Conservation (phyloP, 768 basidiomycete genomes). For the Hericium erinaceus region DNA sequence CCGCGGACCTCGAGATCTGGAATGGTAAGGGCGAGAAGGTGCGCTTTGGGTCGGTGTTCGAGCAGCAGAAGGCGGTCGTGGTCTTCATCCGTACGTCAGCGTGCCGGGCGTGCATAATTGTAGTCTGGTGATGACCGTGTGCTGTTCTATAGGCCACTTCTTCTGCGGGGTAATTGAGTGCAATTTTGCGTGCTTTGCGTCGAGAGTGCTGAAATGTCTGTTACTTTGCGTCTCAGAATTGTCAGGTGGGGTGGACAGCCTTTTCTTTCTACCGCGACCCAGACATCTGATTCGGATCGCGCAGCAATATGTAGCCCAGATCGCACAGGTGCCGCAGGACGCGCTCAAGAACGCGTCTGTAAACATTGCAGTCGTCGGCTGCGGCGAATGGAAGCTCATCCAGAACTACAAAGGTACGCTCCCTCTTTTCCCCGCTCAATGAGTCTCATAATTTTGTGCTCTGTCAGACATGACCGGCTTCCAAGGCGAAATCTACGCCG, state of each 20-base stretch:
- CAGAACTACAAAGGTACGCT: constrained; percentile 7
- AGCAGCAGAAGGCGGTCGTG: constrained; percentile 4
- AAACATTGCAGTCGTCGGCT: constrained; percentile 7
- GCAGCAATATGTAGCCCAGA: constrained; percentile 12
- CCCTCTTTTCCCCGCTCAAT: not conserved
- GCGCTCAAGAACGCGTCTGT: constrained; percentile 4
- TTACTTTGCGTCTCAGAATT: not conserved
- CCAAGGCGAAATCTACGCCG: constrained; percentile 9
- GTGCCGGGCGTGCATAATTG: not conserved
- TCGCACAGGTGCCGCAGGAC: constrained; percentile 6
- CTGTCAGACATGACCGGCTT: constrained; percentile 5
- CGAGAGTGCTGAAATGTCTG: not conserved
- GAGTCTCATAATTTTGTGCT: not conserved
- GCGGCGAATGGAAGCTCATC: constrained; percentile 12
- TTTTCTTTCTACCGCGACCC: not conserved
- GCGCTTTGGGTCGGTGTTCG: constrained; percentile 8
- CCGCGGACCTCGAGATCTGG: constrained; percentile 3
- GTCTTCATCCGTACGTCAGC: constrained; percentile 9
- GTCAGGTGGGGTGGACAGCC: not conserved
- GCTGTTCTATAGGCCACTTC: constrained; percentile 8
- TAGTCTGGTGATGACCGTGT: not conserved
- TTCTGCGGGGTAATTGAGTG: constrained; percentile 8
- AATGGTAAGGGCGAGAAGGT: constrained; percentile 3
- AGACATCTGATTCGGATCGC: not conserved
- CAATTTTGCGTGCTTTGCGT: not conserved